These are phyloP conservation scores for Lepidium aucheri DNA, from an alignment of 345 rosid species.

Conservation along the genomic window DNA sequence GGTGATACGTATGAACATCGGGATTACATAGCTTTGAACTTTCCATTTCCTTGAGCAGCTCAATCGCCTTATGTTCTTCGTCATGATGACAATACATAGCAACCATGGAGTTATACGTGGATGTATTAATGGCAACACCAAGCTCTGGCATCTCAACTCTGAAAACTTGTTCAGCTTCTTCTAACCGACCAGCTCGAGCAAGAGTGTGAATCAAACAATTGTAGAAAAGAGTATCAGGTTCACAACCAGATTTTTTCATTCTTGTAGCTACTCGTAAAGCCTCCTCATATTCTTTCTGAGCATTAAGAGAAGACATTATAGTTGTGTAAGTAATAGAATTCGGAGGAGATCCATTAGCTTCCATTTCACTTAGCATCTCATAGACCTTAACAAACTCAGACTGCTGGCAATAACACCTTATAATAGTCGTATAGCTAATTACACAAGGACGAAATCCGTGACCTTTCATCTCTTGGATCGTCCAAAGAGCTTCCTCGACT, in stretches of 20 bases:
- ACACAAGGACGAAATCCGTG: conserved; percentile 54
- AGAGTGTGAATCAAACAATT: conserved; percentile 67
- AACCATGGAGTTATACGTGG: conserved; percentile 75
- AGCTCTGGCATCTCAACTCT: conserved; percentile 48
- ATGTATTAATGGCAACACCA: conserved; percentile 38
- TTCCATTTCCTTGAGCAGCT: conserved; percentile 52
- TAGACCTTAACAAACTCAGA: conserved; percentile 41
- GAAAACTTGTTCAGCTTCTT: conserved; percentile 50
- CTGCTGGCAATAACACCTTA: conserved; percentile 47
- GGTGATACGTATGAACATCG: conserved; percentile 61
- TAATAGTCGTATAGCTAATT: conserved; percentile 65
- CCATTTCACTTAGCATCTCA: conserved; percentile 63
- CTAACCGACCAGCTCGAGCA: conserved; percentile 47
- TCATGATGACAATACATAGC: conserved; percentile 60
- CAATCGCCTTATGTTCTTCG: conserved; percentile 38
- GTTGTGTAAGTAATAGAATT: conserved; percentile 68
- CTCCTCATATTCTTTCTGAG: conserved; percentile 44
- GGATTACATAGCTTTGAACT: conserved; percentile 41
- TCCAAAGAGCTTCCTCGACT: conserved; percentile 81
- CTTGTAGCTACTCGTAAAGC: conserved; percentile 43
- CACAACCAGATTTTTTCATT: conserved; percentile 45
- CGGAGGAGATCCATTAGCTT: conserved; percentile 48
- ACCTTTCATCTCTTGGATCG: conserved; percentile 87
- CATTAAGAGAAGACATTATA: conserved; percentile 51
- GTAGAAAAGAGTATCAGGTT: conserved; percentile 51